A percentile compares a stretch with the other conserved stretches of the same genome.
These are phyloP conservation scores for Sphagnurus paluster DNA, from an alignment of 1,284 basidiomycete species.

Conservation along the genomic window DNA sequence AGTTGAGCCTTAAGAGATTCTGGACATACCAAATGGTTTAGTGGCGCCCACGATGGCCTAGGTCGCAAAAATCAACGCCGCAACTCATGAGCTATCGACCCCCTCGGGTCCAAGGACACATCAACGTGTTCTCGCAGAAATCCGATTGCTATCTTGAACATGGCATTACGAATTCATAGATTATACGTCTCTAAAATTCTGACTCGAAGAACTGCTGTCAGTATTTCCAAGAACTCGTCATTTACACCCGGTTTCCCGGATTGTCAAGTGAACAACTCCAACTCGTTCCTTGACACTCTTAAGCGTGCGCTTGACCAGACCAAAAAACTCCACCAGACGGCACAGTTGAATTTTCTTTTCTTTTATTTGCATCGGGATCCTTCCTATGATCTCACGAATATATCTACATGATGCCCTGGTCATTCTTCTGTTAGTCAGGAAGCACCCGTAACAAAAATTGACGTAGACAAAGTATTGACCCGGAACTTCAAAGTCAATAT, in stretches of 20 bases:
- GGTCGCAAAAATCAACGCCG: neutral
- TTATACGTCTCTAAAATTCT: neutral
- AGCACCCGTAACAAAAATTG: too few relatives aligned
- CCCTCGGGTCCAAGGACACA: conserved; percentile 6
- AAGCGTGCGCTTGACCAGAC: too few relatives aligned
- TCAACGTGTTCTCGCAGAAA: conserved; percentile 1
- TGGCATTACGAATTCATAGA: neutral
- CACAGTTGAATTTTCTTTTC: too few relatives aligned
- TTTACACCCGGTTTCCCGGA: too few relatives aligned
- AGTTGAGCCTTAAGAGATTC: conserved; percentile 24
- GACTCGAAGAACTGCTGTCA: too few relatives aligned
- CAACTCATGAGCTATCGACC: too few relatives aligned
- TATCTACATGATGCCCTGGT: too few relatives aligned
- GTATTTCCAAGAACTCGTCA: too few relatives aligned
- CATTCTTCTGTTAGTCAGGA: too few relatives aligned
- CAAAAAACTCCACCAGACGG: too few relatives aligned
- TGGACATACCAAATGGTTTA: conserved; percentile 30
- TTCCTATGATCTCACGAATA: neutral
- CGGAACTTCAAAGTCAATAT: neutral
- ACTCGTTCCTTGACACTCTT: too few relatives aligned
- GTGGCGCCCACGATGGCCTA: conserved; percentile 27
- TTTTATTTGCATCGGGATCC: neutral
- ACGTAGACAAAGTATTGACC: neutral
- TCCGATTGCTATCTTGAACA: conserved; percentile 4
- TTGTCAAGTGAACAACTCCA: too few relatives aligned